Base-by-base conservation (phyloP, 257 asterid species). In the Anisodus tanguticus region DNA sequence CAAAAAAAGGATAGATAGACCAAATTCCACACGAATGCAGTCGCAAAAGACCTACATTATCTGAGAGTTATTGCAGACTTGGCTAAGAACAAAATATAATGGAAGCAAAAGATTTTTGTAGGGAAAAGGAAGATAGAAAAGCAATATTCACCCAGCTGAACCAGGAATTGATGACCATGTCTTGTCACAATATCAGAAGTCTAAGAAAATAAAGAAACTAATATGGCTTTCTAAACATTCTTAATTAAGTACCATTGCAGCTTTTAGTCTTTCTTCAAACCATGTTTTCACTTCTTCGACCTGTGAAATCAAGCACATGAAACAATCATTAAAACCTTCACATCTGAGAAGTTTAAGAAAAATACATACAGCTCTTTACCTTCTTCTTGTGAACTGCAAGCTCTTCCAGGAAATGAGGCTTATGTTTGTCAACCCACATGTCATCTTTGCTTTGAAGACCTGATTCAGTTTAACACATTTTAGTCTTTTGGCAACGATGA, bases 361-460 rank as follows among this genome's bases (percentile, higher is more conserved):
- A 85, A 39, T 60, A 79, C 80, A 16, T 85, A 22, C 54, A 78
- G 12, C 62, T 76, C 62, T 26, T 70, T 70, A 93, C 98, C 98
- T 95, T 95, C 91, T 95, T 95, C 90, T 93, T 95, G 76, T 95
- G 97, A 89, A 95, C 97, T 3, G 98, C 97, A 70, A 95, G 94
- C 86, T 94, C 97, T 87, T 90, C 96, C 87, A 95, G 85, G 83
- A 90, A 87, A 68, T 79, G 85, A 83, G 99, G 99, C 88, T 84
- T 93, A 83, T 92, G 91, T 87, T 89, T 95, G 80, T 91, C 92
- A 53, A 89, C 94, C 99, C 98, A 95, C 71, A 88, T 89, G 85
- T 91, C 97, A 85, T 76, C 88, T 88, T 87, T 89, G 85, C 86
- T 85, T 54, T 80, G 82, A 13, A 57, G 67, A 87, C 95, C 98